Evolutionary conservation across 495 filamentous ascomycete species (phyloP), one percentile per base, ranked within the genome.

Genomic region (Talaromyces ruber): DNA sequence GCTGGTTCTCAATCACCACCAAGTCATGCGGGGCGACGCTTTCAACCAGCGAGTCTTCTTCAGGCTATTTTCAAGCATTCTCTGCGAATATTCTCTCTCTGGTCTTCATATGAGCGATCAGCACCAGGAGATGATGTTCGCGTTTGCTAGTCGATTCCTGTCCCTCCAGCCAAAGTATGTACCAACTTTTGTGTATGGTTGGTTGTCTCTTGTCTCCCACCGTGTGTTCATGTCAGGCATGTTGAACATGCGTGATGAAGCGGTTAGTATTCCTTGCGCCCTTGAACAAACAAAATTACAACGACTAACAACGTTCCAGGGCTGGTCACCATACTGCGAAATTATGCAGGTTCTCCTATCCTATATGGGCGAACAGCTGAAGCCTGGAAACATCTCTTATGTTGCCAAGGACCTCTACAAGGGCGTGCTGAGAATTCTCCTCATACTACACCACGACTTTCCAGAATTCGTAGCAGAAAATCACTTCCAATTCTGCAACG

Each of bases 31-130:
- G 52, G 89, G 86, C 5, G 92, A 97, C 45, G 79, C 76, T 24
- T 95, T 95, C 80, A 92, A 88, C 67, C 88, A 92, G 66, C 88
- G 88, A 54, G 89, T 94, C 60, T 97, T 97, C 79, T 92, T 90
- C 84, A 85, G 94, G 25, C 81, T 98, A 58, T 93, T 96, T 70
- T 92, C 93, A 1, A 88, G 85, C 66, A 81, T 97, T 37, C 77
- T 97, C 4, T 91, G 86, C 69, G 86, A 93, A 63, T 84, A 87
- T 64, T 76, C 76, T 4, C 62, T 77, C 55, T 74, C 72, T 22
- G 74, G 68, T 7, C 69, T 81, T 21, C 76, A 78, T 55, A 71
- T 81, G 47, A 78, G 71, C 34, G 81, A 81, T 25, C 85, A 86
- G 53, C 82, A 88, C 63, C 81, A 87, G 59, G 84, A 86, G 11